Evolutionary conservation across 148 eudicot species (phyloP).

Genomic region (Diospyros lotus): DNA sequence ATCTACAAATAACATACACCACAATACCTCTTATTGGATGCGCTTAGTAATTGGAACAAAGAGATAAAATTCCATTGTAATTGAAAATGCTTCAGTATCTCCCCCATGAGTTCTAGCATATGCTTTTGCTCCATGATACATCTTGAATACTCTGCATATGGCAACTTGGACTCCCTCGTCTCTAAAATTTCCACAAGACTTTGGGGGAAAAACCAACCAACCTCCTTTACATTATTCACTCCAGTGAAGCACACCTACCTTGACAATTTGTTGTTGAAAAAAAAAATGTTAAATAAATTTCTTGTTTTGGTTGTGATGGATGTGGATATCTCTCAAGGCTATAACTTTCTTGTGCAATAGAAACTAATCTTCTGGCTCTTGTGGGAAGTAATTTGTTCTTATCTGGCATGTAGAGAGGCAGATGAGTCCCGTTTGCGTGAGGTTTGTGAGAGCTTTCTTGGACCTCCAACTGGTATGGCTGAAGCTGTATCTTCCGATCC

Average conservation of each 20-base stretch:
- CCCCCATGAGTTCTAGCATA: no score
- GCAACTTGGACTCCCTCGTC: no score
- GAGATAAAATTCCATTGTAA: no score
- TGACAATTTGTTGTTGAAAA: neutral
- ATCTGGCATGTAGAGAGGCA: slow-evolving; percentile 58
- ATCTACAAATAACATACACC: no score
- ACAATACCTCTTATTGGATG: no score
- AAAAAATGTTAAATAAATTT: neutral
- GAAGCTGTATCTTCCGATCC: slow-evolving; percentile 40
- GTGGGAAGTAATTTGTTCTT: neutral
- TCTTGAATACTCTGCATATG: no score
- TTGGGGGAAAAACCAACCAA: no score
- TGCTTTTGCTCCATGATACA: no score
- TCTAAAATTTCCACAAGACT: no score
- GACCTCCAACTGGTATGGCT: slow-evolving; percentile 93
- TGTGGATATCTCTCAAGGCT: neutral
- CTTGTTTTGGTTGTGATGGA: neutral
- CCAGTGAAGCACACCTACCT: neutral
- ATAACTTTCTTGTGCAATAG: neutral
- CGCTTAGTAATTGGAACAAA: no score
- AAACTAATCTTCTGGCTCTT: neutral
- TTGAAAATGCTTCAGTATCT: no score
- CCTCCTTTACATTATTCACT: no score
- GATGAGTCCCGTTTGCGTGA: slow-evolving; percentile 90
- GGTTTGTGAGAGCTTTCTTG: slow-evolving; percentile 92